Conservation (phyloP, 2,329 filamentous ascomycete genomes). For the Tolypocladium endophyticum region DNA sequence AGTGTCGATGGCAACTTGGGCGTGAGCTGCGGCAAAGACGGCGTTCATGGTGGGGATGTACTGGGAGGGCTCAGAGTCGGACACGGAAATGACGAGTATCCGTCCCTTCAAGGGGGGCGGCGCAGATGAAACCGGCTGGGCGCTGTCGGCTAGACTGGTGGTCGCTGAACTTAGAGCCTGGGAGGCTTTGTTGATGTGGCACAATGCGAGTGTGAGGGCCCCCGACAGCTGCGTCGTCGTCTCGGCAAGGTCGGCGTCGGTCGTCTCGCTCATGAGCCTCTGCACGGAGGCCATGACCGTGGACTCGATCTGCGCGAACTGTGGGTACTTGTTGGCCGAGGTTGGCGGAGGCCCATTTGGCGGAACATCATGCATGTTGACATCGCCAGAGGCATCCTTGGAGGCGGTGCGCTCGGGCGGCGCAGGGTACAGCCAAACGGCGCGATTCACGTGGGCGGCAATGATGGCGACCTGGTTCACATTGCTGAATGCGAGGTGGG, state of each 20-base stretch:
- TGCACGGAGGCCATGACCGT: constrained; percentile 66
- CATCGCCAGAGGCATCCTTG: constrained; percentile 34
- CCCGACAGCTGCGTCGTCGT: constrained; percentile 84
- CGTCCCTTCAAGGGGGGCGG: constrained; percentile 36
- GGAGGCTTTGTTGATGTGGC: constrained; percentile 78
- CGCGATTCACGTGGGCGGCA: constrained; percentile 77
- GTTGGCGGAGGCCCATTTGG: constrained; percentile 21
- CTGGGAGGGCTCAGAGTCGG: constrained; percentile 72
- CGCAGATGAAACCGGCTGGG: constrained; percentile 19
- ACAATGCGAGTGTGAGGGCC: constrained; percentile 78
- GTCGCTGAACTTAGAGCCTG: constrained; percentile 52
- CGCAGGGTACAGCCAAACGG: constrained; percentile 79
- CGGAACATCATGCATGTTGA: constrained; percentile 44
- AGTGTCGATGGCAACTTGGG: constrained; percentile 85
- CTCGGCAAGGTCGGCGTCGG: constrained; percentile 51
- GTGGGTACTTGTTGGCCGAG: constrained; percentile 82
- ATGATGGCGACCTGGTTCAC: constrained; percentile 87
- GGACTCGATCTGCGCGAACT: constrained; percentile 78
- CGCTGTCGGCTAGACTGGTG: constrained; percentile 24
- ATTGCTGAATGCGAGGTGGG: constrained; percentile 88
- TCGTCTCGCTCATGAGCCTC: constrained; percentile 61
- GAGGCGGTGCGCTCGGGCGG: constrained; percentile 17
- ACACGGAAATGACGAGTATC: constrained; percentile 84
- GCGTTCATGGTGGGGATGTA: constrained; percentile 99
- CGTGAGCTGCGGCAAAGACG: constrained; percentile 87